Conservation (phyloP, 306 rosid species). For the Fagus crenata region DNA sequence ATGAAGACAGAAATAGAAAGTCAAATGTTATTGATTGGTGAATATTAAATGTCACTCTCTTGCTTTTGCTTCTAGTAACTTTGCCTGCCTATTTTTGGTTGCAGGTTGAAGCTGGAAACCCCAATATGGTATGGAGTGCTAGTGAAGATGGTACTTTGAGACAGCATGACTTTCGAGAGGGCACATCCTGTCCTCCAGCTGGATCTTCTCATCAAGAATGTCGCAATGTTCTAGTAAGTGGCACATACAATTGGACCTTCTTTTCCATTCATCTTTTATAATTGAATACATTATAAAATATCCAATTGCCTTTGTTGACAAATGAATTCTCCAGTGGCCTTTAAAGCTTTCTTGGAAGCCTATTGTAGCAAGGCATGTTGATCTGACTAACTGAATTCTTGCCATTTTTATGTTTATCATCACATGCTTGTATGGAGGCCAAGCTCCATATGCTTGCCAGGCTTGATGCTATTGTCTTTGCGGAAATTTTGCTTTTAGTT, state of each 20-base stretch:
- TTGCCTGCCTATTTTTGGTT: constrained; percentile 22
- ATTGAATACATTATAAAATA: constrained; percentile 12
- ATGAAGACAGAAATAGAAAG: constrained; percentile 15
- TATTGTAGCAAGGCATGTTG: constrained; percentile 2
- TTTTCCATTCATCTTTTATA: constrained; percentile 7
- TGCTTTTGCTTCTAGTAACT: constrained; percentile 29
- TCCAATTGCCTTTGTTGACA: constrained; percentile 18
- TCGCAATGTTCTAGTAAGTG: constrained; percentile 75
- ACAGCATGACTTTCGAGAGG: constrained; percentile 95
- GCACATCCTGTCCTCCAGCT: constrained; percentile 80
- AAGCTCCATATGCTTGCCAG: not conserved
- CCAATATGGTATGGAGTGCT: constrained; percentile 98
- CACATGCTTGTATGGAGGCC: not conserved
- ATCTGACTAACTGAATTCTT: constrained; percentile 13
- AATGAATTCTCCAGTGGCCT: constrained; percentile 19
- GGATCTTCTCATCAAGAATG: constrained; percentile 93
- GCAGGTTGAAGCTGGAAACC: constrained; percentile 96
- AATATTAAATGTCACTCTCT: constrained; percentile 5
- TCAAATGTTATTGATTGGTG: not conserved
- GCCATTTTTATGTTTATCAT: not conserved
- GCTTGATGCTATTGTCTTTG: not conserved
- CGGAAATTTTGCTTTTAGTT: not conserved
- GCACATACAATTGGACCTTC: not conserved
- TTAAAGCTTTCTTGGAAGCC: constrained; percentile 1
- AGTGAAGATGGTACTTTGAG: constrained; percentile 99